Conservation (phyloP, 2,329 filamentous ascomycete species). For the Chlorencoelia australis region DNA sequence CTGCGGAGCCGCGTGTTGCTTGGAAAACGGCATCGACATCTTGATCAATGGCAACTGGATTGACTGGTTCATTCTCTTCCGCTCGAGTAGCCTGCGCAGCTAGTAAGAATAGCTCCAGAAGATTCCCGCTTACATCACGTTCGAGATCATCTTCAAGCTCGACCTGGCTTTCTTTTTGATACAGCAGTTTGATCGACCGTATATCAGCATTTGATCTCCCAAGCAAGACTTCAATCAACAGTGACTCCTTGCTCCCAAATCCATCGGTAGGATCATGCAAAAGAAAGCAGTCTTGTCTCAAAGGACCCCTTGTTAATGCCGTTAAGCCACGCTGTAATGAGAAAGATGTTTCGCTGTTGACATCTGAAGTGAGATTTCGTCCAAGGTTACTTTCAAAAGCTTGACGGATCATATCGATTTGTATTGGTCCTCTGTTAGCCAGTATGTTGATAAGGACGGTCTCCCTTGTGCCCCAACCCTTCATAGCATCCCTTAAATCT, state of each 20-base stretch:
- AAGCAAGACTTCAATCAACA: conserved; percentile 80
- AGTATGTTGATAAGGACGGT: conserved; percentile 62
- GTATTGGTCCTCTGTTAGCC: conserved; percentile 64
- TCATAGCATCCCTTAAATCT: conserved; percentile 72
- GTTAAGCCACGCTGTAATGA: conserved; percentile 68
- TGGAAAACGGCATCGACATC: conserved; percentile 68
- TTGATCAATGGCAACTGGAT: conserved; percentile 61
- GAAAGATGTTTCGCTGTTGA: conserved; percentile 66
- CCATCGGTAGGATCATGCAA: conserved; percentile 66
- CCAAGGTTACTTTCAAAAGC: conserved; percentile 55
- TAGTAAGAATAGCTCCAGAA: conserved; percentile 74
- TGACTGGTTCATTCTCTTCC: conserved; percentile 68
- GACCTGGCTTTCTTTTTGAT: conserved; percentile 55
- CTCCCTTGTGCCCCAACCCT: conserved; percentile 87
- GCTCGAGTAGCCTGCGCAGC: conserved; percentile 64
- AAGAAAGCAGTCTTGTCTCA: conserved; percentile 64
- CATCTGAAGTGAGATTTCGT: conserved; percentile 63
- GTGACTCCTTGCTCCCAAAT: conserved; percentile 72
- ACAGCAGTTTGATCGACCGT: conserved; percentile 72
- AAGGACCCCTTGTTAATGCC: conserved; percentile 66
- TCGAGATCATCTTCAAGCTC: conserved; percentile 64
- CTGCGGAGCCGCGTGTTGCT: conserved; percentile 58
- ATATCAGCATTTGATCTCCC: conserved; percentile 80
- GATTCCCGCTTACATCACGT: conserved; percentile 76
- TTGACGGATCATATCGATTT: conserved; percentile 57